These are phyloP conservation scores for Globisporangium cylindrosporum DNA, from an alignment of 352 stramenopile species.

Conservation along the genomic window DNA sequence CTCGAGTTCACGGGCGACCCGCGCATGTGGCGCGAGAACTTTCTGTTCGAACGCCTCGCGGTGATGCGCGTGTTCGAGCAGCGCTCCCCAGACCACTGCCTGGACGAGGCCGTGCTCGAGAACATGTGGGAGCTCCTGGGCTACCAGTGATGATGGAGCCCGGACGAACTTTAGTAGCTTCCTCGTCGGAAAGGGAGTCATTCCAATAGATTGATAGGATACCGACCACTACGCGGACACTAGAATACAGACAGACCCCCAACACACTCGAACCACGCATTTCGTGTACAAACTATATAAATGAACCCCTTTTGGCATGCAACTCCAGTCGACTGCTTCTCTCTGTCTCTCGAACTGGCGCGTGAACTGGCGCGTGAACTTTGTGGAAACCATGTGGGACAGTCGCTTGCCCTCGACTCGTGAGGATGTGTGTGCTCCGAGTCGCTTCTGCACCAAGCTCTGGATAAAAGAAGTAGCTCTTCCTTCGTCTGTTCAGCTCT, in stretches of 20 bases:
- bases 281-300: background rate
- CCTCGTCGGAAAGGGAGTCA: slow-evolving; percentile 8
- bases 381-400: background rate
- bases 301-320: background rate
- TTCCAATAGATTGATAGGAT: background rate
- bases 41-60: slow-evolving; percentile 43
- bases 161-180: background rate
- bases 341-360: background rate
- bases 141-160: slow-evolving; percentile 20
- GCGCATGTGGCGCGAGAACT: slow-evolving; percentile 41
- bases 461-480: background rate
- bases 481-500: background rate
- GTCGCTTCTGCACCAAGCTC: background rate
- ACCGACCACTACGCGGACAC: background rate
- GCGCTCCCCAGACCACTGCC: slow-evolving; percentile 31
- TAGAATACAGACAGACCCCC: background rate
- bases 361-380: background rate
- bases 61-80: slow-evolving; percentile 49
- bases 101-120: slow-evolving; percentile 47
- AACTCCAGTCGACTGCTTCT: background rate
- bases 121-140: slow-evolving; percentile 53
- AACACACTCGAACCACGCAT: background rate
- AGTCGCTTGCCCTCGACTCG: background rate
- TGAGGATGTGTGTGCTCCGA: background rate
- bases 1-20: slow-evolving; percentile 48